Evolutionary conservation across 2,329 filamentous ascomycete species (phyloP), one percentile per base, ranked within the genome.

Genomic region (Monosporascus cannonballus): DNA sequence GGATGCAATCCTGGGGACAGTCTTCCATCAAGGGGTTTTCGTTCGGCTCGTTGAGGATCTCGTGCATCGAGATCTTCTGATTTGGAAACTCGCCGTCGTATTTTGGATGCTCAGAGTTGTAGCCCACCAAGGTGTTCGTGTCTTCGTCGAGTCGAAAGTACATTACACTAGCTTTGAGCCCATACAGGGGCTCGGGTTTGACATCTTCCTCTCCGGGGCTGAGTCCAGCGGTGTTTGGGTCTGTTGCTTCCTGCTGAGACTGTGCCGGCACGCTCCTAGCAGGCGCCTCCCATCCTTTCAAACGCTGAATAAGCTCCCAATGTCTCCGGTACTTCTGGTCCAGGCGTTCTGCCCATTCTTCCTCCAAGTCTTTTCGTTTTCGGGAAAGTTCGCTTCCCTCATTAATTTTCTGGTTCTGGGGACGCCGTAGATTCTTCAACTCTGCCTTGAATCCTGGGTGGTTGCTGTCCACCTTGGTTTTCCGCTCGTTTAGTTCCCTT

Each of bases 41-140:
- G 11, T 47, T 15, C 4, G 44, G 22, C 4, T 20, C 11, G 6
- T 48, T 41, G 37, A 54, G 18, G 4, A 55, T 36, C 3, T 48
- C 7, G 15, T 44, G n/a, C 20, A 55, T 37, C 4, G 48, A 3
- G 14, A 55, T 45, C 27, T 55, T 55, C 27, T 55, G 53, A 48
- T 55, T 51, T 11, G 39, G 39, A 46, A 42, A 42, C 17, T 1
- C 5, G 17, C n/a, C 22, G 7, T 17, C 38, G 11, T 4, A 46
- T 4, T 17, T 8, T 27, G 9, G 8, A 25, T 44, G 18, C 45
- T 44, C 1, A 24, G 1, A 48, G 24, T 44, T 3, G 15, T 20
- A 9, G 5, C 39, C 39, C 18, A 42, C 39, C 18, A 8, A 22
- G 39, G 39, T 42, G 18, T 42, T 20, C n/a, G 8, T 22, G 4